Evolutionary conservation across 371 early-diverging fungal genomes (phyloP).

Genomic region (Mortierella sp.): DNA sequence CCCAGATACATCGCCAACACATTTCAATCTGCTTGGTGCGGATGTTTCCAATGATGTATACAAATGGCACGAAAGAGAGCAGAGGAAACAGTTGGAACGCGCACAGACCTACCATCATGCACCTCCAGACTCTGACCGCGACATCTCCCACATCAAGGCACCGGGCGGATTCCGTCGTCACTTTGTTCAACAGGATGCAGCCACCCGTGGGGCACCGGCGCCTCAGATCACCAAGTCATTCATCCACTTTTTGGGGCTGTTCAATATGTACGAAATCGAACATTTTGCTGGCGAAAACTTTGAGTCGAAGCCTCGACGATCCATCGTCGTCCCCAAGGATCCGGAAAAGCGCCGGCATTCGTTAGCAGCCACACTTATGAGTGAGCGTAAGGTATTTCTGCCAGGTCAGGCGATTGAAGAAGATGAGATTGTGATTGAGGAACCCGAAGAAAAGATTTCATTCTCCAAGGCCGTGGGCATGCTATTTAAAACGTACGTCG

Average conservation of each 20-base stretch:
- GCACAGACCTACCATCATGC: slow-evolving; percentile 43
- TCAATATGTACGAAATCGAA: slow-evolving; percentile 65
- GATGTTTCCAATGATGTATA: slow-evolving; percentile 68
- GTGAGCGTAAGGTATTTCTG: slow-evolving; percentile 56
- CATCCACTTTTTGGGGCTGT: slow-evolving; percentile 74
- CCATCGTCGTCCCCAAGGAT: slow-evolving; percentile 31
- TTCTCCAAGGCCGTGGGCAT: slow-evolving; percentile 54
- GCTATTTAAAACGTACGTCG: slow-evolving; percentile 42
- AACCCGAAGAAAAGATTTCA: slow-evolving; percentile 50
- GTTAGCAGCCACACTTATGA: slow-evolving; percentile 7
- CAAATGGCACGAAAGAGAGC: slow-evolving; percentile 62
- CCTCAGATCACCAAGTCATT: slow-evolving; percentile 67
- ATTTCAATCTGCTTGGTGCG: slow-evolving; percentile 60
- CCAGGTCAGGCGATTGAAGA: slow-evolving; percentile 64
- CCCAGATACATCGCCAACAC: neutral
- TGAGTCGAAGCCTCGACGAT: slow-evolving; percentile 27
- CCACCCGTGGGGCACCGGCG: slow-evolving; percentile 29
- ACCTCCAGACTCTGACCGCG: slow-evolving; percentile 9
- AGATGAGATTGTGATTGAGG: slow-evolving; percentile 52
- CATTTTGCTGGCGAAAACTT: slow-evolving; percentile 83
- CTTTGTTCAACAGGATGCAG: slow-evolving; percentile 67
- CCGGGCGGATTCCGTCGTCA: slow-evolving; percentile 82
- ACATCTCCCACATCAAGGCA: slow-evolving; percentile 54
- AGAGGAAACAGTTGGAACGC: slow-evolving; percentile 17
- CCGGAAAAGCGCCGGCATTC: slow-evolving; percentile 21